Conservation (phyloP, 2,329 filamentous ascomycete genomes). For the Scytalidium lignicola region DNA sequence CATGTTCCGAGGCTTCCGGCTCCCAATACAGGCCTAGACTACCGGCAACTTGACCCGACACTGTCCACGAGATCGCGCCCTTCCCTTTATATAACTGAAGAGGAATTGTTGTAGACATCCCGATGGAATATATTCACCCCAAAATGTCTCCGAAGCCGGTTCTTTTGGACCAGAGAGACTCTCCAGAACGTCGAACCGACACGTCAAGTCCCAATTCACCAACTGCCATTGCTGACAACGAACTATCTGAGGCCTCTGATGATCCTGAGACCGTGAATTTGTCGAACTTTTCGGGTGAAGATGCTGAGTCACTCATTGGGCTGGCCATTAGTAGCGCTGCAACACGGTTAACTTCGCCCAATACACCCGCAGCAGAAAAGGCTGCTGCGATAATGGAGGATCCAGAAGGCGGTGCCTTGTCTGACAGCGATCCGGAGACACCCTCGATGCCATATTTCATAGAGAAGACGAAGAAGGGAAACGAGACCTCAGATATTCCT, state of each 20-base stretch:
- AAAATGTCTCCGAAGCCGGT: background rate
- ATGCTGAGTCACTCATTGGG: constrained; percentile 55
- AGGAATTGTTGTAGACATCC: background rate
- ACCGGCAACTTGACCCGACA: background rate
- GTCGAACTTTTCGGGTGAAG: constrained; percentile 36
- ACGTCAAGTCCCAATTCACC: background rate
- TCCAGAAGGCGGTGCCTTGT: constrained; percentile 39
- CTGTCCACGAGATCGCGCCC: background rate
- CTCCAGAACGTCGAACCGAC: background rate
- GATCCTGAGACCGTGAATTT: background rate
- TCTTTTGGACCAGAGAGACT: too few species aligned
- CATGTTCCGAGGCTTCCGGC: background rate
- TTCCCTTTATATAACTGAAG: background rate
- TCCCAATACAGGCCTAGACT: background rate
- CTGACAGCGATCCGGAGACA: constrained; percentile 30
- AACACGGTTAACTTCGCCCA: constrained; percentile 48
- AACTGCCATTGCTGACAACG: background rate
- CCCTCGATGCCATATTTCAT: constrained; percentile 12
- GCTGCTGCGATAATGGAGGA: constrained; percentile 46
- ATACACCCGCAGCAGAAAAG: constrained; percentile 54
- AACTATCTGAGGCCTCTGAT: background rate
- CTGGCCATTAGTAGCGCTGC: constrained; percentile 53
- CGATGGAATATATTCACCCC: background rate
- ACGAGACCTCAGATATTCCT: background rate
- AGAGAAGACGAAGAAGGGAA: background rate